Conservation (phyloP, 495 filamentous ascomycete species). For the Aspergillus funiculosus region DNA sequence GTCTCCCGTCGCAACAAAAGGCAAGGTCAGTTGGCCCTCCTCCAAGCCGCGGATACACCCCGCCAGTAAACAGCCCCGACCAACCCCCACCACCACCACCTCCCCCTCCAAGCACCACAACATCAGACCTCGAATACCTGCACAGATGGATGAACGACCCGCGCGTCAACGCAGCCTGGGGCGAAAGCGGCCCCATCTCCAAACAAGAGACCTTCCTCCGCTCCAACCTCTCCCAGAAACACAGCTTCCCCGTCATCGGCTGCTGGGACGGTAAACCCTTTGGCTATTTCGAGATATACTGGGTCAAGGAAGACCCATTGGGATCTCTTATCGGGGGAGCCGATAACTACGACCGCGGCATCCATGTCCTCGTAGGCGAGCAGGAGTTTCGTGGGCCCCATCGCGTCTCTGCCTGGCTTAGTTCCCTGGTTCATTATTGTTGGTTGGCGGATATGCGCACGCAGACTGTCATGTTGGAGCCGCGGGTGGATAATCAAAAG, state of each 20-base stretch:
- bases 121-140: slow-evolving; percentile 67
- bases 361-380: slow-evolving; percentile 87
- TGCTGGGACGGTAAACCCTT: slow-evolving; percentile 95
- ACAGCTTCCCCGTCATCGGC: slow-evolving; percentile 88
- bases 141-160: slow-evolving; percentile 88
- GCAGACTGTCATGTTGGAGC: slow-evolving; percentile 75
- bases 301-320: slow-evolving; percentile 89
- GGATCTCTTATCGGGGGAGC: slow-evolving; percentile 59
- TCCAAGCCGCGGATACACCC: slow-evolving; percentile 24
- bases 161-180: slow-evolving; percentile 79
- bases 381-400: slow-evolving; percentile 79
- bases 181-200: slow-evolving; percentile 54
- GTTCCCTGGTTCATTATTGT: slow-evolving; percentile 76
- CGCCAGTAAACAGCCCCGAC: slow-evolving; percentile 24
- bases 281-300: slow-evolving; percentile 97
- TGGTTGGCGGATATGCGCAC: slow-evolving; percentile 78
- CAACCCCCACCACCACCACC: slow-evolving; percentile 22
- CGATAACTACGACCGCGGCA: slow-evolving; percentile 78
- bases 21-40: slow-evolving; percentile 21
- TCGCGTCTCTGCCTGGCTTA: slow-evolving; percentile 73
- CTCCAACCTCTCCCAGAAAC: slow-evolving; percentile 53
- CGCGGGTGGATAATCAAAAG: slow-evolving; percentile 87
- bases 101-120: too few species aligned
- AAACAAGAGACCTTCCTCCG: slow-evolving; percentile 66
- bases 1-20: slow-evolving; percentile 23